A percentile compares a stretch with the other conserved stretches of the same genome.
phyloP scores from a whole-genome alignment of 495 filamentous ascomycete genomes.

The Talaromyces adpressus region DNA sequence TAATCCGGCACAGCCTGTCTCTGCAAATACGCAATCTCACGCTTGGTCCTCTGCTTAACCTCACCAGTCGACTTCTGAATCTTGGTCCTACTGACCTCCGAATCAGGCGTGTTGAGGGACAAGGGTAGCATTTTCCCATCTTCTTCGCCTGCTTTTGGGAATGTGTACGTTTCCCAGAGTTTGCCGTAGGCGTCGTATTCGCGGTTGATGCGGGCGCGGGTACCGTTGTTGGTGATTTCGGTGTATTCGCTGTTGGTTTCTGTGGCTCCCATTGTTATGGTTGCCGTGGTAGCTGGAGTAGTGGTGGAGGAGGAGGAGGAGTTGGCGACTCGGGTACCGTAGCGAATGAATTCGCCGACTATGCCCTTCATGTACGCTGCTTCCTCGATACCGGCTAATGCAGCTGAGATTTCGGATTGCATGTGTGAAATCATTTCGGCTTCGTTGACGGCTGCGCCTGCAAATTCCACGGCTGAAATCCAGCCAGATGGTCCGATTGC shows the following conservation, averaged over 20 bases:
- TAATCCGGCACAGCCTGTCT: slow-evolving; percentile 70
- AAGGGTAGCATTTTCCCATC: slow-evolving; percentile 50
- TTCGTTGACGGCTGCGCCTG: slow-evolving; percentile 48
- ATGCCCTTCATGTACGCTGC: slow-evolving; percentile 61
- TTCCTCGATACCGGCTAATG: slow-evolving; percentile 70
- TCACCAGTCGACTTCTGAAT: slow-evolving; percentile 43
- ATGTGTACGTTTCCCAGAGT: slow-evolving; percentile 25
- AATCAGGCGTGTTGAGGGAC: slow-evolving; percentile 58
- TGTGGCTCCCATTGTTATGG: slow-evolving; percentile 8
- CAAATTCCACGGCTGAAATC: slow-evolving; percentile 52
- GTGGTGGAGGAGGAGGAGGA: not conserved
- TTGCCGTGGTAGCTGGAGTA: not conserved
- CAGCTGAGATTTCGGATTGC: slow-evolving; percentile 65
- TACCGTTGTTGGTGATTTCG: not conserved
- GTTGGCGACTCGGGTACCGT: slow-evolving; percentile 36
- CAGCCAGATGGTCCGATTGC: slow-evolving; percentile 78
- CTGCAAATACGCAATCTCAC: slow-evolving; percentile 66
- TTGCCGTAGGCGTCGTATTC: slow-evolving; percentile 10
- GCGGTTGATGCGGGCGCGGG: slow-evolving; percentile 6
- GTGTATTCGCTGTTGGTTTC: not conserved
- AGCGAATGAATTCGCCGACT: slow-evolving; percentile 63
- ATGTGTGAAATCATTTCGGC: slow-evolving; percentile 57
- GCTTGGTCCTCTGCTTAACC: slow-evolving; percentile 50
- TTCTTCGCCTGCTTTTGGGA: slow-evolving; percentile 24
- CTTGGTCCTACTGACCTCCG: slow-evolving; percentile 39